These are phyloP conservation scores for Eucalyptus brandiana DNA, from an alignment of 345 rosid genomes.

Conservation along the genomic window DNA sequence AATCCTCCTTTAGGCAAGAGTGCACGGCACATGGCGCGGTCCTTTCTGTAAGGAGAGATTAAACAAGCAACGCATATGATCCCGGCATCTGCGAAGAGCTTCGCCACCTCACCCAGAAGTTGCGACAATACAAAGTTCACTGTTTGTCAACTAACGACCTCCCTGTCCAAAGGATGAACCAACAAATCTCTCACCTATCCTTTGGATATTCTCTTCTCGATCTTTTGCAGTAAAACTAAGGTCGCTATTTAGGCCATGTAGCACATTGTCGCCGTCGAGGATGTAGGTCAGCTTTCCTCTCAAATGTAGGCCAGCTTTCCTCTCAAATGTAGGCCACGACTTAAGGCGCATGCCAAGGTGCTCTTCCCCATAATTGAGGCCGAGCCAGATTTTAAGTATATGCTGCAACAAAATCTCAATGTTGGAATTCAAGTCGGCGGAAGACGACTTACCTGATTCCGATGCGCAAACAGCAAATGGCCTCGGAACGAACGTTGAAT, in stretches of 20 bases:
- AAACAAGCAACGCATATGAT: conserved; percentile 68
- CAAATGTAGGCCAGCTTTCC: conserved; percentile 17
- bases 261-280: conserved; percentile 72
- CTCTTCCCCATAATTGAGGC: conserved; percentile 41
- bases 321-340: conserved; percentile 35
- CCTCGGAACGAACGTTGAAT: no score
- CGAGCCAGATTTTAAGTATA: background rate
- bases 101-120: conserved; percentile 65
- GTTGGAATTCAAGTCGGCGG: no score
- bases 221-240: conserved; percentile 58
- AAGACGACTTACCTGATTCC: no score
- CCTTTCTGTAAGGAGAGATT: conserved; percentile 71
- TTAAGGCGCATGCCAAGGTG: conserved; percentile 66
- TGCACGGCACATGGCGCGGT: conserved; percentile 53
- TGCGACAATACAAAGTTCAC: background rate
- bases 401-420: background rate
- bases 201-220: conserved; percentile 58
- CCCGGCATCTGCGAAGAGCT: conserved; percentile 73
- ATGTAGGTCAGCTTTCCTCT: conserved; percentile 22
- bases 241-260: conserved; percentile 61
- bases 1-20: conserved; percentile 63
- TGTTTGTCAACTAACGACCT: background rate
- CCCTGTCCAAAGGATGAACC: background rate
- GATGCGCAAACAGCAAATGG: no score
- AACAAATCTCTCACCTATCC: conserved; percentile 30